Percentiles rank a stretch among this genome's conserved stretches.
Conservation (phyloP, 208 protist species). For the Leishmania braziliensis region DNA sequence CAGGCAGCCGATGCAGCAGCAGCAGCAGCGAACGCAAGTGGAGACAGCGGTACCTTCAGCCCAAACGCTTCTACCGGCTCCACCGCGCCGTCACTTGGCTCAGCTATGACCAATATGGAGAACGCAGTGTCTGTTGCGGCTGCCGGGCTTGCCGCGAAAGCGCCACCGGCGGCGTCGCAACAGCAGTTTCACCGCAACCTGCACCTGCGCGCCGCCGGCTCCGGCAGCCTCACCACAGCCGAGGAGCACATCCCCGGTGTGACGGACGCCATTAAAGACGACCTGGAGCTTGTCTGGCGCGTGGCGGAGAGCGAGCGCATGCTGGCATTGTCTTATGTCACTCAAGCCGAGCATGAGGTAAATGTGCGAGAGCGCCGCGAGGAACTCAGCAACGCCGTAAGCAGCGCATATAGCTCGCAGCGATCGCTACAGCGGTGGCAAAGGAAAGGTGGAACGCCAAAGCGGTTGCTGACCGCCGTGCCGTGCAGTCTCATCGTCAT, state of each 20-base stretch:
- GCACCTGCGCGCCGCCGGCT: constrained; percentile 62
- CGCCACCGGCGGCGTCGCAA: not conserved
- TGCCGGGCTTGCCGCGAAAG: constrained; percentile 4
- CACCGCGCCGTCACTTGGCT: not conserved
- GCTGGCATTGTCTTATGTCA: constrained; percentile 81
- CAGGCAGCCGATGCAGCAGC: constrained; percentile 23
- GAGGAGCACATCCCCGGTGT: constrained; percentile 49
- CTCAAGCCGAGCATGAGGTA: constrained; percentile 85
- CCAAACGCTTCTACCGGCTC: not conserved
- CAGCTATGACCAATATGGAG: constrained; percentile 16
- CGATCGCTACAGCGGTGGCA: constrained; percentile 79
- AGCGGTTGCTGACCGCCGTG: constrained; percentile 73
- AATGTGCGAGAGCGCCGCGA: constrained; percentile 74
- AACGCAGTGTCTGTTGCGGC: constrained; percentile 11
- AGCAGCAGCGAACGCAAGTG: constrained; percentile 2
- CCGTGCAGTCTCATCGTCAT: constrained; percentile 74
- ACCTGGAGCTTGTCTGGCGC: constrained; percentile 61
- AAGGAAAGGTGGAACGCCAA: constrained; percentile 59
- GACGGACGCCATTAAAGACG: constrained; percentile 29
- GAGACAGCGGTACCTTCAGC: constrained; percentile 4
- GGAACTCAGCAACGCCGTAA: constrained; percentile 86
- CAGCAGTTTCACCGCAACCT: constrained; percentile 39
- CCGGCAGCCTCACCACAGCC: constrained; percentile 48
- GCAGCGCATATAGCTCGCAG: constrained; percentile 86
- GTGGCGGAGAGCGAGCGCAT: constrained; percentile 86